Percentiles rank a stretch among this genome's conserved stretches.
phyloP scores from a whole-genome alignment of 1,284 basidiomycete genomes.

The Rhodotorula mucilaginosa region DNA sequence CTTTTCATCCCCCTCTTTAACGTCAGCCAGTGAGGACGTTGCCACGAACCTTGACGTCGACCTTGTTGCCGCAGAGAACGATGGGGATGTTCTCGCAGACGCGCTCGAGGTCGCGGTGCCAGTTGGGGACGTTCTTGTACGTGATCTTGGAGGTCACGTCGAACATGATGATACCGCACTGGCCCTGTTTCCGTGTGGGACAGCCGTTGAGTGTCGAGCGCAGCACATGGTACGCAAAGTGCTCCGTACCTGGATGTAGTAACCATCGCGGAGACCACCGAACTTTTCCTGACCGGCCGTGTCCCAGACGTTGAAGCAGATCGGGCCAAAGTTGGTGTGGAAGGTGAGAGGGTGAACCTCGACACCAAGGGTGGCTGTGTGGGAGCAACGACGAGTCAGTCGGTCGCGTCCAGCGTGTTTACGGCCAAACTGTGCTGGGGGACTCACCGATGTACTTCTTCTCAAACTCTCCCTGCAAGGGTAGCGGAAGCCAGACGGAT shows the following conservation, averaged over 20 bases:
- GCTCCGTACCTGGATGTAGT: slow-evolving; percentile 74
- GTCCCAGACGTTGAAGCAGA: slow-evolving; percentile 99
- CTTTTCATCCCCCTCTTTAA: neutral
- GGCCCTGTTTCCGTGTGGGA: slow-evolving; percentile 56
- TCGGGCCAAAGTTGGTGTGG: slow-evolving; percentile 96
- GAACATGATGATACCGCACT: slow-evolving; percentile 99
- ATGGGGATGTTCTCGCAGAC: slow-evolving; percentile 99
- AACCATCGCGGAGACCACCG: slow-evolving; percentile 94
- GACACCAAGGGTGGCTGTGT: slow-evolving; percentile 91
- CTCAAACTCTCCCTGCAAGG: slow-evolving; percentile 76
- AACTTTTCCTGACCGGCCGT: slow-evolving; percentile 99
- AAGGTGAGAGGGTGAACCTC: slow-evolving; percentile 96
- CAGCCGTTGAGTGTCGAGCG: no score
- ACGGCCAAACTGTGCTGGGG: neutral
- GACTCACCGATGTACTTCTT: slow-evolving; percentile 97
- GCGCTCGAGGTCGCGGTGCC: slow-evolving; percentile 92
- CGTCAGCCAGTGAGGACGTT: neutral
- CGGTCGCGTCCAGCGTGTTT: neutral
- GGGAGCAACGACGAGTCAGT: neutral
- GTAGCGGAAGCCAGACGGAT: neutral
- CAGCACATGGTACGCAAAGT: no score
- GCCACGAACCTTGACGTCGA: slow-evolving; percentile 84
- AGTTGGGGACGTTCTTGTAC: slow-evolving; percentile 99
- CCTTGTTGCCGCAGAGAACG: slow-evolving; percentile 99
- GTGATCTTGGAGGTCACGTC: slow-evolving; percentile 99